Evolutionary conservation across 768 basidiomycete genomes (phyloP).

Genomic region (Artomyces pyxidatus): DNA sequence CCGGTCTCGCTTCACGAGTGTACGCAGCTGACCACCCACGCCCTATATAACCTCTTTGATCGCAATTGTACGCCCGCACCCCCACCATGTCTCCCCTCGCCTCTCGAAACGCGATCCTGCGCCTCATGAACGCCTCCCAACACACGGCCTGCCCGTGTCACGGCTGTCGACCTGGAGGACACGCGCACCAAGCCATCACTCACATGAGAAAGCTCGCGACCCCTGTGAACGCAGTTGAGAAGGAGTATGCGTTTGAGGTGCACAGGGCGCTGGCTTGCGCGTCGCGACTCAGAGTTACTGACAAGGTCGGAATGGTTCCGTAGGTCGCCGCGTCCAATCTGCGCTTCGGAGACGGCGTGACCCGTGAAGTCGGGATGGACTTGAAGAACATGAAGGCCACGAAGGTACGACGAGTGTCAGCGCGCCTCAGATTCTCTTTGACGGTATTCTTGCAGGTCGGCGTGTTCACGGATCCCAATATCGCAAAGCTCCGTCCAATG

Average conservation of each 20-base stretch:
- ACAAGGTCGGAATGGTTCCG: not conserved
- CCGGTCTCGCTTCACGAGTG: too few relatives aligned
- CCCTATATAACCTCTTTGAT: too few relatives aligned
- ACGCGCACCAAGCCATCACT: constrained; percentile 37
- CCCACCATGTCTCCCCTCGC: constrained; percentile 25
- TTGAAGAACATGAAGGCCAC: constrained; percentile 88
- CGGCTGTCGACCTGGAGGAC: constrained; percentile 42
- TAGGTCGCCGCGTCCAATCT: constrained; percentile 84
- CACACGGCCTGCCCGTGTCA: constrained; percentile 77
- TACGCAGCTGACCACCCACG: too few relatives aligned
- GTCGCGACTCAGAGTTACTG: not conserved
- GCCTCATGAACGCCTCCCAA: constrained; percentile 70
- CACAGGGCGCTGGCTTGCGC: constrained; percentile 6
- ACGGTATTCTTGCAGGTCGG: constrained; percentile 55
- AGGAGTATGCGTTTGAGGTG: constrained; percentile 91
- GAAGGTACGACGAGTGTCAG: constrained; percentile 42
- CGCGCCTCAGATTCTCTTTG: not conserved
- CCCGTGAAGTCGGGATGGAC: constrained; percentile 88
- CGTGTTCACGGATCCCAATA: constrained; percentile 86
- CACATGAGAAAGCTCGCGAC: constrained; percentile 72
- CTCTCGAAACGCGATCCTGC: constrained; percentile 56
- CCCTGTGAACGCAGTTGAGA: constrained; percentile 62
- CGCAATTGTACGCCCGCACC: too few relatives aligned
- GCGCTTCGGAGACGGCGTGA: constrained; percentile 86
- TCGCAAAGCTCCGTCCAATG: constrained; percentile 78